Evolutionary conservation across 768 basidiomycete species (phyloP).

Genomic region (Tylopilus plumbeoviolaceoides): DNA sequence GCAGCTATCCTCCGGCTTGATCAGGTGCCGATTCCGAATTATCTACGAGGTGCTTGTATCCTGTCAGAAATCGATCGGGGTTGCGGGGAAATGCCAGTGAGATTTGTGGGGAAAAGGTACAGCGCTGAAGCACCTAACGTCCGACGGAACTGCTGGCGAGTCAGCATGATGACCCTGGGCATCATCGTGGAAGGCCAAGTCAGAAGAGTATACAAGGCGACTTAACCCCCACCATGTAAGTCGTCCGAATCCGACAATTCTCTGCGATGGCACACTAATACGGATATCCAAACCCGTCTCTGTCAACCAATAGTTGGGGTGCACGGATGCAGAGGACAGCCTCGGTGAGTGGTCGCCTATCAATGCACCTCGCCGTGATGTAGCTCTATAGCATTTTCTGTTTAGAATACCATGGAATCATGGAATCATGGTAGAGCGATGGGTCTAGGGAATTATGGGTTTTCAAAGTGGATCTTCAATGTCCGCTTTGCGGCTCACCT

Average conservation of each 20-base stretch:
- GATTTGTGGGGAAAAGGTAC: conserved; percentile 39
- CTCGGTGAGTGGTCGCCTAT: conserved; percentile 14
- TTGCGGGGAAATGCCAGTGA: conserved; percentile 56
- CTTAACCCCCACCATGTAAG: conserved; percentile 26
- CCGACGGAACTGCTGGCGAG: conserved; percentile 39
- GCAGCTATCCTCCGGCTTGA: conserved; percentile 65
- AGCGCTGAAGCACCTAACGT: conserved; percentile 47
- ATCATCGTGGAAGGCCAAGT: conserved; percentile 40
- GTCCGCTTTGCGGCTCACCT: conserved; percentile 21
- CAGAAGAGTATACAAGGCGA: conserved; percentile 14
- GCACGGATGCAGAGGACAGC: conserved; percentile 19
- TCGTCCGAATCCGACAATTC: conserved; percentile 30
- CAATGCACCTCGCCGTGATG: conserved; percentile 27
- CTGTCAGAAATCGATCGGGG: conserved; percentile 54
- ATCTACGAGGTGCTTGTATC: conserved; percentile 60
- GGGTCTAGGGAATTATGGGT: conserved; percentile 1
- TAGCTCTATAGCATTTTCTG: conserved; percentile 18
- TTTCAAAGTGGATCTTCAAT: conserved; percentile 10
- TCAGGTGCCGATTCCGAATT: conserved; percentile 54
- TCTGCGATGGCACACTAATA: conserved; percentile 18
- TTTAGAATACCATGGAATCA: conserved; percentile 10
- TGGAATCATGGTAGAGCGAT: background rate
- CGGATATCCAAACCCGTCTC: background rate
- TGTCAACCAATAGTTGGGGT: conserved; percentile 24
- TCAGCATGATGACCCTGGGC: conserved; percentile 39